phyloP scores from a whole-genome alignment of 2,329 filamentous ascomycete genomes.

The Ustulina deusta region DNA sequence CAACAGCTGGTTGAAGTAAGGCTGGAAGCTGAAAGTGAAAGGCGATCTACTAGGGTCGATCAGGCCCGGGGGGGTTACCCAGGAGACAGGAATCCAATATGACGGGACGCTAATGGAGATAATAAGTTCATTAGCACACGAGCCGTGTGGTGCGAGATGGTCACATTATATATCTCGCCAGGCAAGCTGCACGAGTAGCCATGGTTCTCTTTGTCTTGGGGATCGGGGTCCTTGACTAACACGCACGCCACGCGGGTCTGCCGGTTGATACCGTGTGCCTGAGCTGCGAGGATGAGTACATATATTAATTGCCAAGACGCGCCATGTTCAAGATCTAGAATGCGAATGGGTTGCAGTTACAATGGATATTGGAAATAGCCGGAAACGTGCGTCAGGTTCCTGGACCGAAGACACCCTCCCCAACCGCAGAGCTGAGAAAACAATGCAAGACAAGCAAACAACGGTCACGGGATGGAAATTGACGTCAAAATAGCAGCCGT shows the following conservation, averaged over 20 bases:
- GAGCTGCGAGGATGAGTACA: slow-evolving; percentile 40
- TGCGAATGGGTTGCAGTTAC: slow-evolving; percentile 37
- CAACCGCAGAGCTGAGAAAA: slow-evolving; percentile 36
- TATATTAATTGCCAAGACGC: slow-evolving; percentile 49
- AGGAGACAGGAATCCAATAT: slow-evolving; percentile 16
- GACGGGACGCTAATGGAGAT: slow-evolving; percentile 26
- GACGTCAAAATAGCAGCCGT: slow-evolving; percentile 22
- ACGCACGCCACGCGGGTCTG: slow-evolving; percentile 31
- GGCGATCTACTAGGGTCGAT: slow-evolving; percentile 44
- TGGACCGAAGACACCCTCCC: slow-evolving; percentile 39
- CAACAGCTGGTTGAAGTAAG: slow-evolving; percentile 38
- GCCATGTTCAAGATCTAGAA: slow-evolving; percentile 44
- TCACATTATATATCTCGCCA: slow-evolving; percentile 44
- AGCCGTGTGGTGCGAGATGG: slow-evolving; percentile 38
- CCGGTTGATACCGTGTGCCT: slow-evolving; percentile 43
- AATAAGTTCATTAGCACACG: slow-evolving; percentile 34
- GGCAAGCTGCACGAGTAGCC: slow-evolving; percentile 34
- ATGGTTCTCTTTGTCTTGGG: slow-evolving; percentile 40
- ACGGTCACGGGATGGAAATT: slow-evolving; percentile 35
- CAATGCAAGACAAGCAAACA: slow-evolving; percentile 36
- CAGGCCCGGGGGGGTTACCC: slow-evolving; percentile 29
- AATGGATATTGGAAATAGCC: slow-evolving; percentile 47
- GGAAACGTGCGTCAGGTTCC: slow-evolving; percentile 45
- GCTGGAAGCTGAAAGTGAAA: slow-evolving; percentile 46
- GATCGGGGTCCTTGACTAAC: slow-evolving; percentile 33